A percentile compares a stretch with the other conserved stretches of the same genome.
phyloP scores from a whole-genome alignment of 2,329 filamentous ascomycete genomes.

The Aspergillus ustus region DNA sequence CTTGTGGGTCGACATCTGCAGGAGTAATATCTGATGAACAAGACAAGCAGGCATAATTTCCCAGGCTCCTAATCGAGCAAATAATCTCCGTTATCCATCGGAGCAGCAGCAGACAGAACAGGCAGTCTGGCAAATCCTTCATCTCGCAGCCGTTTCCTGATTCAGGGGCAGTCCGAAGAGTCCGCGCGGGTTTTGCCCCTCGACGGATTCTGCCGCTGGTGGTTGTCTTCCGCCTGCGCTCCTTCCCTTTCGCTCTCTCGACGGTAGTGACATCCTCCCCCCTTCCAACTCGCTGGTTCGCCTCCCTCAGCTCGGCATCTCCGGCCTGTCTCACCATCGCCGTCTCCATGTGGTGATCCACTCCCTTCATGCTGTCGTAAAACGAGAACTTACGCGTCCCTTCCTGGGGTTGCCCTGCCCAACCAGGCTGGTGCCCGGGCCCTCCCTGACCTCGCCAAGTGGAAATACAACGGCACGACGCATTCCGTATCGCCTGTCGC shows the following conservation, averaged over 20 bases:
- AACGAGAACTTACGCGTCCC: conserved; percentile 36
- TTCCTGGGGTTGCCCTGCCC: neutral
- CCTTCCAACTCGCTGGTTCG: neutral
- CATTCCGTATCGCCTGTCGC: neutral
- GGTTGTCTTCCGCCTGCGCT: neutral
- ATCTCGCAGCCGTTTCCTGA: conserved; percentile 12
- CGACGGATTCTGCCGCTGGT: neutral
- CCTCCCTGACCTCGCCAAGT: neutral
- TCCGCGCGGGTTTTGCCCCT: neutral
- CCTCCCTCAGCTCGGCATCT: neutral
- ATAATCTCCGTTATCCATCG: conserved; percentile 5
- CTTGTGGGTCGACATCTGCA: neutral
- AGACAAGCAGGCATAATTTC: neutral
- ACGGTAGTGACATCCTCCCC: neutral
- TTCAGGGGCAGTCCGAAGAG: conserved; percentile 7
- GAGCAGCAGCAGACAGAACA: neutral
- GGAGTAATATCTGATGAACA: conserved; percentile 9
- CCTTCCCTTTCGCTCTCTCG: neutral
- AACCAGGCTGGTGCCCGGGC: neutral
- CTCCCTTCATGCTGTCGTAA: conserved; percentile 23
- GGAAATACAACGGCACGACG: neutral
- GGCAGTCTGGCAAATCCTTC: neutral
- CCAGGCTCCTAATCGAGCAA: conserved; percentile 1
- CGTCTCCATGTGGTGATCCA: conserved; percentile 28
- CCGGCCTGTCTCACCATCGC: conserved; percentile 34